Conservation (phyloP, 371 early-diverging fungal genomes). For the Actinomucor elegans region DNA sequence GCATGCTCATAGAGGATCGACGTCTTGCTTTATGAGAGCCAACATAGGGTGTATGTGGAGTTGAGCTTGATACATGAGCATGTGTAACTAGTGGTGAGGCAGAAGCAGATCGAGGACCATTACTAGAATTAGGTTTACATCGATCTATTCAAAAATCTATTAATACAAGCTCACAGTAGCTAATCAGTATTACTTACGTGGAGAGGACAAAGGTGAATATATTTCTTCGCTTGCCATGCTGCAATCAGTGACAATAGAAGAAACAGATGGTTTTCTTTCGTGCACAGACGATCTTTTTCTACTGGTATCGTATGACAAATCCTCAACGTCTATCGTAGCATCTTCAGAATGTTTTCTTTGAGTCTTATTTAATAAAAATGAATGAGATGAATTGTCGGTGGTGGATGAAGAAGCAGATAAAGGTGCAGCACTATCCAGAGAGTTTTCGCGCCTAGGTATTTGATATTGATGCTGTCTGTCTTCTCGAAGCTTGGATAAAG, state of each 20-base stretch:
- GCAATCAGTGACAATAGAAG: conserved; percentile 28
- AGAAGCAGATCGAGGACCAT: conserved; percentile 19
- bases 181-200: conserved; percentile 17
- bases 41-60: conserved; percentile 12
- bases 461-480: conserved; percentile 20
- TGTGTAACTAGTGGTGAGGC: conserved; percentile 15
- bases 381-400: conserved; percentile 1
- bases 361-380: background rate
- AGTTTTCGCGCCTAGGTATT: conserved; percentile 16
- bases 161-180: no score
- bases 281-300: conserved; percentile 14
- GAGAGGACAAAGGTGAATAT: conserved; percentile 22
- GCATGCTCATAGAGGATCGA: conserved; percentile 34
- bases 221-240: conserved; percentile 27
- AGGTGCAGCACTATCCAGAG: conserved; percentile 14
- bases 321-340: conserved; percentile 13
- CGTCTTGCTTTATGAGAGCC: conserved; percentile 16
- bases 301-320: background rate
- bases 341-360: conserved; percentile 8
- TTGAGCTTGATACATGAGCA: conserved; percentile 2
- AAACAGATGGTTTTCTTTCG: conserved; percentile 27
- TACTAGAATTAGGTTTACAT: background rate
- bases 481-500: conserved; percentile 30
- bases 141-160: conserved; percentile 9
- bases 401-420: conserved; percentile 17